Conservation (phyloP, 805 yeast species). For the Ogataea thermomethanolica region DNA sequence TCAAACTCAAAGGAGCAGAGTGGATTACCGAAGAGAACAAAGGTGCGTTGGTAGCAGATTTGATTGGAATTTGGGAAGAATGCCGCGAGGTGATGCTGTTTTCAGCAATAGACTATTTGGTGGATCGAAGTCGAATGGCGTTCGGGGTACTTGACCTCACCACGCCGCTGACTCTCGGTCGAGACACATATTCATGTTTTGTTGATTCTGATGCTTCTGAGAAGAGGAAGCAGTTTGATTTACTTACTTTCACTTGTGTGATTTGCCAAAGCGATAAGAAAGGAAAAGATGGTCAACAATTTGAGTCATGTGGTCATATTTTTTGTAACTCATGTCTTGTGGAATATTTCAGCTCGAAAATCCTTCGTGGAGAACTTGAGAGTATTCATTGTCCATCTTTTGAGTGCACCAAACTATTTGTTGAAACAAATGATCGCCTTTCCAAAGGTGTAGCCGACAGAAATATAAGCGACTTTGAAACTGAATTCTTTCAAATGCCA, state of each 20-base stretch:
- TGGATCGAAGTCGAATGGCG: constrained; percentile 19
- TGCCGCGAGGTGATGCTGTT: constrained; percentile 39
- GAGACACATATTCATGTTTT: constrained; percentile 12
- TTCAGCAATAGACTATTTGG: constrained; percentile 40
- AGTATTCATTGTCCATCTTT: constrained; percentile 58
- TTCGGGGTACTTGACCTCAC: constrained; percentile 15
- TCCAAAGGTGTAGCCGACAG: constrained; percentile 13
- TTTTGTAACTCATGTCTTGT: constrained; percentile 46
- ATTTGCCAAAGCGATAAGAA: constrained; percentile 51
- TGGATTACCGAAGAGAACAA: constrained; percentile 31
- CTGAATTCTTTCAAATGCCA: constrained; percentile 39
- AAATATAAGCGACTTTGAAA: constrained; percentile 33
- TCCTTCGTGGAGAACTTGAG: constrained; percentile 46
- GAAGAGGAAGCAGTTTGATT: constrained; percentile 30
- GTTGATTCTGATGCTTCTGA: constrained; percentile 24
- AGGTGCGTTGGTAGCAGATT: constrained; percentile 13
- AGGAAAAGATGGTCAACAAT: constrained; percentile 39
- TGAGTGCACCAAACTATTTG: constrained; percentile 37
- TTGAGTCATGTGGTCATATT: constrained; percentile 45
- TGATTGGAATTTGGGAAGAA: constrained; percentile 35
- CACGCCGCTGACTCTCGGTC: constrained; percentile 3
- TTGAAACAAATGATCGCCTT: constrained; percentile 15
- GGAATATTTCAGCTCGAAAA: constrained; percentile 40
- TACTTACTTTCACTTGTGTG: constrained; percentile 46
- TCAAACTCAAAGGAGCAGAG: constrained; percentile 21